A percentile compares a stretch with the other conserved stretches of the same genome.
These are phyloP conservation scores for Eudorina sp. DNA, from an alignment of 139 green algal species.

Conservation along the genomic window DNA sequence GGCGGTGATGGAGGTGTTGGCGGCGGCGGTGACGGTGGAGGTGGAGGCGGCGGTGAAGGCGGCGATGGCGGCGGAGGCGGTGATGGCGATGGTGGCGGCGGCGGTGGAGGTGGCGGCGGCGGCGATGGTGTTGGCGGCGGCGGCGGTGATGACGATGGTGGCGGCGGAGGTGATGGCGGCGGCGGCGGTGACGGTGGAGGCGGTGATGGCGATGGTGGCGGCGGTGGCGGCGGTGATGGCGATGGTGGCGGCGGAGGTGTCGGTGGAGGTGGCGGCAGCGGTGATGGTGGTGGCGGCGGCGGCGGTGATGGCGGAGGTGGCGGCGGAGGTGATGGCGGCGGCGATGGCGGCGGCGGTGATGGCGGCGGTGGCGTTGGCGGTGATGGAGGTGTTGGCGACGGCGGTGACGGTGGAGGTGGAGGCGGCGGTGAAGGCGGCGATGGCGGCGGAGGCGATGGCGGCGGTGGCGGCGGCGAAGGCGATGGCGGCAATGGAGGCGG, in stretches of 20 bases:
- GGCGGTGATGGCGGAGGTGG: too few relatives aligned
- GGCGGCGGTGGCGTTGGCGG: too few relatives aligned
- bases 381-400: too few relatives aligned
- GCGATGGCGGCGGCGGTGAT: too few relatives aligned
- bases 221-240: neutral
- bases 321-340: too few relatives aligned
- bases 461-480: too few relatives aligned
- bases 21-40: neutral
- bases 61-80: neutral
- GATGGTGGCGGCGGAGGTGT: too few relatives aligned
- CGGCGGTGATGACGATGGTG: neutral
- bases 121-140: neutral
- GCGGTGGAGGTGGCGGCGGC: neutral
- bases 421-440: neutral
- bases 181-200: neutral
- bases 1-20: neutral
- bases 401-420: too few relatives aligned
- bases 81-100: neutral
- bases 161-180: too few relatives aligned
- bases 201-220: neutral
- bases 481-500: neutral
- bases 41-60: neutral
- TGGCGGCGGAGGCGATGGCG: too few relatives aligned
- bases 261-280: too few relatives aligned
- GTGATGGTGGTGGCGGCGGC: too few relatives aligned